Evolutionary conservation across 148 eudicot species (phyloP), one percentile per base, ranked within the genome.

Genomic region (Camellia lanceoleosa): DNA sequence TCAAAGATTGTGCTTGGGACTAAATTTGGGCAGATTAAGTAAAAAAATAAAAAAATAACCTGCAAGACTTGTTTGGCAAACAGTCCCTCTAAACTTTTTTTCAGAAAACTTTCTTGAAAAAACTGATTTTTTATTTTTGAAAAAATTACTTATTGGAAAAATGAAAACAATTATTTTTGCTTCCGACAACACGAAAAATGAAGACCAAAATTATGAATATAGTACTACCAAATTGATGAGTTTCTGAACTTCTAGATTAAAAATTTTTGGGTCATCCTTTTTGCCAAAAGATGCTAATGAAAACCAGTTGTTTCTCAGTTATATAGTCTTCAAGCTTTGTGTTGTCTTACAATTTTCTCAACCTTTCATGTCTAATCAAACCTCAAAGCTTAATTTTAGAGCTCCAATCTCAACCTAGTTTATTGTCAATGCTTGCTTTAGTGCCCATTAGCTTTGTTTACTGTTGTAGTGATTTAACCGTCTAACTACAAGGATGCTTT

Each of bases 381-480:
- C 68, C 68, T 51, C 38, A 51, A 71, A 51, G 3, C 18, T 5
- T 47, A 71, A 69, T 14, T 30, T 44, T 44, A 18, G 14, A 71
- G 38, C 56, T 19, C 42, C 44, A 55, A 73, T 73, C 46, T 18
- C 19, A 54, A 5, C 61, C 19, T 38, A 55, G 47, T 16, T 12
- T 16, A 16, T 54, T 0, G 52, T 71, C 14, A 71, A 72, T 49
- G 58, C 38, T 4, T 3, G 20, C 14, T 10, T 54, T 9, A 10
- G 16, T 23, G 16, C 52, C 0, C 30, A 10, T 18, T 2, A 55
- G 47, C 14, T 16, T 65, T 2, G 68, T 20, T 11, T 7, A 14
- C 49, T 15, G 43, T 64, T 64, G 20, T 20, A 47, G 79, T 47
- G 69, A 76, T 76, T 76, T 76, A 76, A 63, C 63, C 44, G 13